A percentile compares a stretch with the other conserved stretches of the same genome.
Evolutionary conservation across 2,329 filamentous ascomycete genomes (phyloP).

Genomic region (Escovopsis weberi): DNA sequence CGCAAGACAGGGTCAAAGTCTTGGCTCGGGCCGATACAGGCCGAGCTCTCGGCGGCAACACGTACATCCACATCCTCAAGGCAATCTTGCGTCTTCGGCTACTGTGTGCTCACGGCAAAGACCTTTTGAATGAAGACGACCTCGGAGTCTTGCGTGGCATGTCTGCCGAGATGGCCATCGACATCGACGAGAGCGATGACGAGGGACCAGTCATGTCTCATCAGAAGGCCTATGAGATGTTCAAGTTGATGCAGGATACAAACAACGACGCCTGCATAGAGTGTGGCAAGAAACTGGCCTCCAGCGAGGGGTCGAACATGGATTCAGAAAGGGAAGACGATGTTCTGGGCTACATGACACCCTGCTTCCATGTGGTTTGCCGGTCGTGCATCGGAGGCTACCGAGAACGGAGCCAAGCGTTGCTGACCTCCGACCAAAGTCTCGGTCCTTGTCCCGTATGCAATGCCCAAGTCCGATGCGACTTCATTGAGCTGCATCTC

Average conservation of each 20-base stretch:
- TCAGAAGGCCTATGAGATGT: constrained; percentile 71
- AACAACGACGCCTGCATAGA: constrained; percentile 58
- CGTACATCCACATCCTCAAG: constrained; percentile 88
- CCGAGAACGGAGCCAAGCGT: constrained; percentile 34
- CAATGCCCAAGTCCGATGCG: constrained; percentile 43
- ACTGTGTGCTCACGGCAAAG: constrained; percentile 87
- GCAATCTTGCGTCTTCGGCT: constrained; percentile 80
- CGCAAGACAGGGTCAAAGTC: constrained; percentile 63
- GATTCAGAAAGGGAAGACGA: constrained; percentile 47
- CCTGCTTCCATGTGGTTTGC: constrained; percentile 80
- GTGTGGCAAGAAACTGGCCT: constrained; percentile 52
- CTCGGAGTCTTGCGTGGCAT: constrained; percentile 65
- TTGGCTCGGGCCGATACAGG: constrained; percentile 45
- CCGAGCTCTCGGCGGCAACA: constrained; percentile 61
- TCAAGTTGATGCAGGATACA: constrained; percentile 70
- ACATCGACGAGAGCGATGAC: constrained; percentile 67
- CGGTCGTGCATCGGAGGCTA: constrained; percentile 52
- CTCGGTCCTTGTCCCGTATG: constrained; percentile 54
- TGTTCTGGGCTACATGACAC: constrained; percentile 63
- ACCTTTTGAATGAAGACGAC: constrained; percentile 75
- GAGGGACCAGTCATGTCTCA: constrained; percentile 44
- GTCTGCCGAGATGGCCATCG: constrained; percentile 74
- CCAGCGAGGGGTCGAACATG: constrained; percentile 38
- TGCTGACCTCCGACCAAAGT: constrained; percentile 19
- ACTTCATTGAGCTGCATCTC: constrained; percentile 54